Evolutionary conservation across 202 grass and related monocot species (phyloP).

Genomic region (Bolboschoenoplectus hybrid): DNA sequence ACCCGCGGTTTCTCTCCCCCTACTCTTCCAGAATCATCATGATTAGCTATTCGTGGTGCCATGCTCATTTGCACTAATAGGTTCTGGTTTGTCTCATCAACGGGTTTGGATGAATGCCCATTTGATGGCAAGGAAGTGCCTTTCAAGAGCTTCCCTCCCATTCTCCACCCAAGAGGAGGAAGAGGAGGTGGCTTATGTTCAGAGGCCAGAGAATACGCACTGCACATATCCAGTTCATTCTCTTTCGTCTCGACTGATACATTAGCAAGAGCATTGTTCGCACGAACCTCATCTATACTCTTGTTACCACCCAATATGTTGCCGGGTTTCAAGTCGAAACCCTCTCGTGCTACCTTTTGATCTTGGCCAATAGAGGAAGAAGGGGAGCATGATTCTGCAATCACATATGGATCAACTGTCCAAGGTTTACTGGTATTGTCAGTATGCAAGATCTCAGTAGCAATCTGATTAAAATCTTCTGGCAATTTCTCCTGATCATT

Average conservation of each 20-base stretch:
- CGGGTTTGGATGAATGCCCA: conserved; percentile 36
- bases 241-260: conserved; percentile 31
- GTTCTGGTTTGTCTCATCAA: conserved; percentile 34
- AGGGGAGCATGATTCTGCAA: neutral
- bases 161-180: conserved; percentile 91
- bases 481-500: conserved; percentile 25
- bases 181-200: conserved; percentile 69
- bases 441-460: neutral
- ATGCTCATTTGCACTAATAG: conserved; percentile 37
- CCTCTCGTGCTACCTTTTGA: neutral
- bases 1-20: conserved; percentile 46
- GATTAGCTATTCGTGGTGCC: conserved; percentile 3
- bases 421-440: conserved; percentile 2
- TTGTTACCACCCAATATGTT: conserved; percentile 42
- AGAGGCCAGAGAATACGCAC: conserved; percentile 17
- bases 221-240: conserved; percentile 21
- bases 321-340: conserved; percentile 40
- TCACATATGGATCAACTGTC: neutral
- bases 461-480: conserved; percentile 32
- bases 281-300: conserved; percentile 40
- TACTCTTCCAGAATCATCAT: conserved; percentile 35
- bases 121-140: conserved; percentile 43
- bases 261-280: conserved; percentile 43
- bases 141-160: conserved; percentile 55
- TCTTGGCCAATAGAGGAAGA: conserved; percentile 22